Evolutionary conservation across 2,329 filamentous ascomycete species (phyloP).

Genomic region (Fusarium siculi): DNA sequence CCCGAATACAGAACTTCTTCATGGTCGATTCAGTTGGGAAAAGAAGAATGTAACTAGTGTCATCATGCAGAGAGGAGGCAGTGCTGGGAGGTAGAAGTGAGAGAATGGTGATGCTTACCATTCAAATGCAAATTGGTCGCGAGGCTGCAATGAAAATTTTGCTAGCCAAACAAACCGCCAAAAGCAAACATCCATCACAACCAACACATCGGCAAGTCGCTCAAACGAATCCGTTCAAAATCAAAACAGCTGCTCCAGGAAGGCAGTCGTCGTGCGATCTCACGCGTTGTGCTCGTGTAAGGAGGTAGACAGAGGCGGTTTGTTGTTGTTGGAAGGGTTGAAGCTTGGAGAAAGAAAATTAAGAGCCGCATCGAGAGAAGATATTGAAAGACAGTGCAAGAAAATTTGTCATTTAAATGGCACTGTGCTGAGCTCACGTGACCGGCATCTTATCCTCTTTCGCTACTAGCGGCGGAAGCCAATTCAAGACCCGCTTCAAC

Average conservation of each 20-base stretch:
- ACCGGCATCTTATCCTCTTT: constrained; percentile 1
- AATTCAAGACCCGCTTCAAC: constrained; percentile 14
- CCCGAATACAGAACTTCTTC: constrained; percentile 78
- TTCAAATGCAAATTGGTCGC: constrained; percentile 1
- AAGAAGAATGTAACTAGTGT: constrained; percentile 81
- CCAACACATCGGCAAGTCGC: not conserved
- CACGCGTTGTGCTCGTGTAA: constrained; percentile 17
- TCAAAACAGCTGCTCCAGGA: constrained; percentile 27
- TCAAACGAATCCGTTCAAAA: constrained; percentile 23
- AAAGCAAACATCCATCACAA: not conserved
- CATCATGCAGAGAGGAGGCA: constrained; percentile 68
- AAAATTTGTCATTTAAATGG: constrained; percentile 40
- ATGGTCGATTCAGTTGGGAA: constrained; percentile 90
- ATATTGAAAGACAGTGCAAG: constrained; percentile 50
- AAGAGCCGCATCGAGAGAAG: constrained; percentile 40
- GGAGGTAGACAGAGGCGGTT: constrained; percentile 6
- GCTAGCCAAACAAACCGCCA: constrained; percentile 10
- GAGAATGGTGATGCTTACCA: constrained; percentile 41
- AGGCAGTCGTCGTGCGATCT: constrained; percentile 12
- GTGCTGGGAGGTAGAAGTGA: constrained; percentile 33
- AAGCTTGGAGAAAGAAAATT: constrained; percentile 24
- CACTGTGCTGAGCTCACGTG: constrained; percentile 47
- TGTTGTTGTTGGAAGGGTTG: constrained; percentile 31
- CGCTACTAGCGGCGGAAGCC: constrained; percentile 36
- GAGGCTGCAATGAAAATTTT: constrained; percentile 15